Conservation (phyloP, 2,329 filamentous ascomycete genomes). For the Pezicula carpinea region DNA sequence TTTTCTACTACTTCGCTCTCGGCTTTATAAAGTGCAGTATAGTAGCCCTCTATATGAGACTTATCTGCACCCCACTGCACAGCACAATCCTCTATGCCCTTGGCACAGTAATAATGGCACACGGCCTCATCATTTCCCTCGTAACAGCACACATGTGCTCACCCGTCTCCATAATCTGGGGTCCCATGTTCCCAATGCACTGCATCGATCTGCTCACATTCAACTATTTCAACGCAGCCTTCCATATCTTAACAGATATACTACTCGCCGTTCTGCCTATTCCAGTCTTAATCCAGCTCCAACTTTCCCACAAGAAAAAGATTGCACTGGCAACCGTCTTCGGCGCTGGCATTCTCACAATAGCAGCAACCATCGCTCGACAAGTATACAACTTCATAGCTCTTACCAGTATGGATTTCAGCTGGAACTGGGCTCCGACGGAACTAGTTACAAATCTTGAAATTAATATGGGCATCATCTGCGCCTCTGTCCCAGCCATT, state of each 20-base stretch:
- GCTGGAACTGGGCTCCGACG: slow-evolving; percentile 12
- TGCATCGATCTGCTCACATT: no score
- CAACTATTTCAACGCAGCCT: slow-evolving; percentile 10
- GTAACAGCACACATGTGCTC: slow-evolving; percentile 7
- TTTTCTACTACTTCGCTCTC: slow-evolving; percentile 10
- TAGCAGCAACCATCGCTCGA: slow-evolving; percentile 9
- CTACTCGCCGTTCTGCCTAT: slow-evolving; percentile 8
- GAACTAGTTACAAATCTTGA: slow-evolving; percentile 11
- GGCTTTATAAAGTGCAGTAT: slow-evolving; percentile 9
- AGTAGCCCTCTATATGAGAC: slow-evolving; percentile 9
- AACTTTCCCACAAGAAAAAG: neutral
- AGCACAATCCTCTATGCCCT: slow-evolving; percentile 4
- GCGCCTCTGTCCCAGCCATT: slow-evolving; percentile 12
- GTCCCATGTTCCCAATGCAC: slow-evolving; percentile 8
- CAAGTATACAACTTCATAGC: slow-evolving; percentile 9
- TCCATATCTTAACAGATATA: slow-evolving; percentile 5
- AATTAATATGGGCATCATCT: slow-evolving; percentile 10
- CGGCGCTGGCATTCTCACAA: slow-evolving; percentile 6
- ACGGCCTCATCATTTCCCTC: slow-evolving; percentile 5
- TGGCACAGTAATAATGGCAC: slow-evolving; percentile 3
- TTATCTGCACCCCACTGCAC: slow-evolving; percentile 5
- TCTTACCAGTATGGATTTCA: slow-evolving; percentile 5
- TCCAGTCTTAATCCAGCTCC: slow-evolving; percentile 6
- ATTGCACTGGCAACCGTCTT: slow-evolving; percentile 8
- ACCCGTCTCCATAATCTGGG: slow-evolving; percentile 8